Evolutionary conservation across 495 filamentous ascomycete genomes (phyloP), one percentile per base, ranked within the genome.

Genomic region (Trichocladium uniseriatum): DNA sequence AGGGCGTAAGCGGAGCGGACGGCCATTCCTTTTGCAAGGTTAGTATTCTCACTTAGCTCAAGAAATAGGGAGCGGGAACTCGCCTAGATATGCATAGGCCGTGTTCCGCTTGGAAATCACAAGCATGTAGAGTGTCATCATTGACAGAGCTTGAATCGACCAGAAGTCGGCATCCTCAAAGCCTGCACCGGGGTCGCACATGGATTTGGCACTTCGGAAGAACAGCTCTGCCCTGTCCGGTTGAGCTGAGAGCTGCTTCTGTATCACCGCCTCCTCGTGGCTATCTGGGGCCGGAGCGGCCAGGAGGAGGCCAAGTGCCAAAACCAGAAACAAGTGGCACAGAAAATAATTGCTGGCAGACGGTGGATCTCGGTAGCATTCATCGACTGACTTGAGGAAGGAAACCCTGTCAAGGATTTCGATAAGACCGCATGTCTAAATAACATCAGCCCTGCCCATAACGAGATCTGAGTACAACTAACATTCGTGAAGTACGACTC

Each of bases 161-260:
- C 78, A 81, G 51, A 82, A 77, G 39, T 76, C 74, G 38, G 71
- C 75, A 62, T 83, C 78, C 59, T 83, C 79, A 39, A 81, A 74
- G 11, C 77, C 77, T n/a, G 66, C 64, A 1, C 69, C 61, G 6
- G 78, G 73, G 42, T 81, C 74, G 28, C 65, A 70, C 40, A 80
- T 65, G 41, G 66, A 69, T 54, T 74, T 77, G 19, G 79, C 80
- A 46, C 73, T 75, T 18, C 71, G 66, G 49, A 78, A 83, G 61
- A 81, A 82, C 16, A 78, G 54, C 42, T 82, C 80, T 6, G 76
- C 75, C 48, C 71, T 72, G 41, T 74, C 69, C n/a, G 64, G 49
- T 31, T 66, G 59, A 20, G 70, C 69, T 5, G 55, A 53, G 19
- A 69, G 70, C 32, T 81, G 58, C 35, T 67, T 69, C n/a, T 72